Evolutionary conservation across 2,329 filamentous ascomycete species (phyloP).

Genomic region (Aspergillus ustus): DNA sequence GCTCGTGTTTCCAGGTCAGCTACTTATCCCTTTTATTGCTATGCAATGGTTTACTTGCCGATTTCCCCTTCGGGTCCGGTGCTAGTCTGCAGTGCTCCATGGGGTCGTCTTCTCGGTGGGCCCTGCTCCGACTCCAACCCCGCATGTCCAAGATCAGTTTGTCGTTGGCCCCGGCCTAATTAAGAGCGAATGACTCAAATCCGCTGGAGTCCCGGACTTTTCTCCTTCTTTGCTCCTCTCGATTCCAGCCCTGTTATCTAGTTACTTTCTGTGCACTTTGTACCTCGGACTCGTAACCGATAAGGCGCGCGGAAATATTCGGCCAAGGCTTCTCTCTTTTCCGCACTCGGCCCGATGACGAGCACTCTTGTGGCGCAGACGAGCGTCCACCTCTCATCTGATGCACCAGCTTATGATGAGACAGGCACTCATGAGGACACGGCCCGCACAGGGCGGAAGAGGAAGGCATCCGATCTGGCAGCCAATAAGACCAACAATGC

Average conservation of each 20-base stretch:
- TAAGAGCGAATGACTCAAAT: conserved; percentile 8
- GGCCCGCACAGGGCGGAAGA: conserved; percentile 29
- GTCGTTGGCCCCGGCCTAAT: neutral
- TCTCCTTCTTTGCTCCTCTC: conserved; percentile 6
- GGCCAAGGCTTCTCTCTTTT: neutral
- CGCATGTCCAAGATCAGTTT: conserved; percentile 9
- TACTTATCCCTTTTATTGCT: too few species aligned
- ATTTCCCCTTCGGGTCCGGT: neutral
- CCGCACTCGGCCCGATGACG: conserved; percentile 6
- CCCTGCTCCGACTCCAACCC: conserved; percentile 9
- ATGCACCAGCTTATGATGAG: conserved; percentile 4
- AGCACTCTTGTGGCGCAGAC: conserved; percentile 15
- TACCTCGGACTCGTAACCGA: neutral
- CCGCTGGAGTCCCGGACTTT: conserved; percentile 15
- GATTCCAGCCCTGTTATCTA: neutral
- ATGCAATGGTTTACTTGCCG: neutral
- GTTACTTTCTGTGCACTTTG: neutral
- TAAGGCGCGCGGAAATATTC: conserved; percentile 5
- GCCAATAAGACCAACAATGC: conserved; percentile 25
- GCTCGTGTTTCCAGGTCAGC: neutral
- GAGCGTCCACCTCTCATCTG: conserved; percentile 17
- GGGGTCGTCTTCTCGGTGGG: neutral
- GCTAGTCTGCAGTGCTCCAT: neutral
- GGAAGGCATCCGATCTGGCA: conserved; percentile 33
- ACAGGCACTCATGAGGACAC: neutral